Base-by-base conservation (phyloP, 306 rosid genomes). In the Prunus davidiana region DNA sequence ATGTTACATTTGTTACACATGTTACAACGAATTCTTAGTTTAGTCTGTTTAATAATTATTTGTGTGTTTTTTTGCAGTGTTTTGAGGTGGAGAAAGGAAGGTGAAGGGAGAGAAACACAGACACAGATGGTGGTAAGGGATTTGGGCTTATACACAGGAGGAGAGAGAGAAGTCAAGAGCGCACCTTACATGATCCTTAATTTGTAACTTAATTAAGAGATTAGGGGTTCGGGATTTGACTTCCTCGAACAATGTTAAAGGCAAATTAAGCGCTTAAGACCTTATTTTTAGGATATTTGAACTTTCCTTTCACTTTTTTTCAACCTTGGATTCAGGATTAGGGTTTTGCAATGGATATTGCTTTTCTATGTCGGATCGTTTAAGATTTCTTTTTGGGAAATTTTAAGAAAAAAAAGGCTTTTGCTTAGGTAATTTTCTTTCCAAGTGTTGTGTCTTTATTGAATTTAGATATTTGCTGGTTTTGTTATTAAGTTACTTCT, bases 211-310 rank as follows among this genome's bases (percentile, higher is more conserved):
- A 65, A 84, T 69, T 28, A 64, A 78, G 69, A 87, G 87, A 87
- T 80, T 88, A 87, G 73, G 89, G 99, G 99, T 95, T 95, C 99
- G 97, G 99, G 99, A 83, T 88, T 95, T 92, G 99, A 95, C 99
- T 95, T 92, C 91, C 86, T 88, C 72, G 62, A 54, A 19, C 27
- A 50, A 77, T 76, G 47, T 75, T 15, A 47, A 79, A 77, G 56
- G 70, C 56, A 71, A 63, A 68, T 46, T 68, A 61, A 69, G 79
- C 30, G 30, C 81, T 76, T 78, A 30, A 56, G 75, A 76, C 84
- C 87, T 82, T 83, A 3, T 66, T 56, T 63, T 30, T 76, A 34
- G 50, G 47, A 13, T 70, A 67, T 38, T 34, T 61, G 50, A 55
- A 61, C 27, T 30, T n/a, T 43, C 62, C 27, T 32, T 70, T 28